Evolutionary conservation across 345 rosid species (phyloP), one percentile per base, ranked within the genome.

Genomic region (Acer yangbiense): DNA sequence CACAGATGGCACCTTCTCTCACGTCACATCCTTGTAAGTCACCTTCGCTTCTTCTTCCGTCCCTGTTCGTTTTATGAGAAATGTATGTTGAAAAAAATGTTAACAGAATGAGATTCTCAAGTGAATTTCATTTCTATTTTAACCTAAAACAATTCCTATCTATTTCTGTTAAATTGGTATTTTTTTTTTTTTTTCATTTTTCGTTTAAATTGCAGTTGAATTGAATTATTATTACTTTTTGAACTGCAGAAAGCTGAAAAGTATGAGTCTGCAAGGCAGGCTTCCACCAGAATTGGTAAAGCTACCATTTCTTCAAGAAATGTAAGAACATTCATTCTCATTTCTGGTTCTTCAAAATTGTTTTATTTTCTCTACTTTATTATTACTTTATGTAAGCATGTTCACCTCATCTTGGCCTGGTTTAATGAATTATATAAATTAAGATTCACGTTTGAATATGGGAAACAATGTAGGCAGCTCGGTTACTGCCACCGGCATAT

Each of bases 281-380:
- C 78, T 75, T 32, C 78, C 78, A 52, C 16, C 10, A 13, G 65
- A 75, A 41, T 9, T 52, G 23, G 72, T 32, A 20, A n/a, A 54
- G 65, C 72, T 75, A 20, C 7, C 48, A 8, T 32, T 50, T 75
- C 78, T 75, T 3, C 6, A 11, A 46, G 58, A 7, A 0, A 32
- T 67, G 78, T 75, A 75, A 65, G 78, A 23, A 75, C 1, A 23
- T 41, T 20, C 23, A 7, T 18, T 20, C 63, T 20, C 21, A n/a
- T 7, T 9, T 58, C 65, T 23, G 4, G 2, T 62, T 62, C 35
- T 62, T 62, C 2, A 16, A 9, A 62, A 62, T 21, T 23, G 63
- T 13, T n/a, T n/a, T 58, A 46, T 46, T 46, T 46, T 12, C 63
- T 58, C 11, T 10, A 20, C 23, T n/a, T n/a, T n/a, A n/a, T n/a